Conservation (phyloP, 2,329 filamentous ascomycete species). For the Graphilbum fragrans region DNA sequence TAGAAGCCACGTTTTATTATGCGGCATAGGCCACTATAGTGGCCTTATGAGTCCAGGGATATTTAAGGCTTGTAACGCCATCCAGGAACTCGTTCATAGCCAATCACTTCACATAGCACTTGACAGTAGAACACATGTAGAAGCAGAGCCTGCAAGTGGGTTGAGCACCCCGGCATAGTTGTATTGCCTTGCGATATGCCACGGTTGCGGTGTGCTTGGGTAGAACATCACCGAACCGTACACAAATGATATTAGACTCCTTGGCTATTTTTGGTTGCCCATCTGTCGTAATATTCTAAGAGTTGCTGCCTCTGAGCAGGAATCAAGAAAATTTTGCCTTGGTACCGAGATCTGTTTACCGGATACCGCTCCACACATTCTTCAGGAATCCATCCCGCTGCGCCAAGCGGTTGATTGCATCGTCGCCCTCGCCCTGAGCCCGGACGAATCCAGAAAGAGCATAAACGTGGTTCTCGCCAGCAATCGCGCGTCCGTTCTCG, state of each 20-base stretch:
- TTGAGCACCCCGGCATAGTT: too few species aligned
- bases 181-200: too few species aligned
- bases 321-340: neutral
- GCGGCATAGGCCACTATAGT: conserved; percentile 45
- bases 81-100: conserved; percentile 45
- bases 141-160: too few species aligned
- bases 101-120: conserved; percentile 14
- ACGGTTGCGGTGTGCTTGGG: too few species aligned
- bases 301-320: too few species aligned
- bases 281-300: neutral
- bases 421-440: conserved; percentile 95
- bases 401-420: conserved; percentile 86
- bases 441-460: conserved; percentile 96
- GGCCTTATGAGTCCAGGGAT: conserved; percentile 43
- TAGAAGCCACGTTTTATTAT: conserved; percentile 43
- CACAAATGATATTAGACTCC: neutral
- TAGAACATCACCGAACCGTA: too few species aligned
- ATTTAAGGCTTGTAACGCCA: conserved; percentile 25
- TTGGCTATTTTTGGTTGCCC: neutral
- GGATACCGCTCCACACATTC: conserved; percentile 79
- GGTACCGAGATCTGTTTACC: conserved; percentile 30
- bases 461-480: conserved; percentile 95
- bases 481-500: conserved; percentile 89
- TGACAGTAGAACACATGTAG: neutral
- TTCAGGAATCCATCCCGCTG: conserved; percentile 96